Conservation (phyloP, 164 flowering plant genomes). For the Magnolia sinica region DNA sequence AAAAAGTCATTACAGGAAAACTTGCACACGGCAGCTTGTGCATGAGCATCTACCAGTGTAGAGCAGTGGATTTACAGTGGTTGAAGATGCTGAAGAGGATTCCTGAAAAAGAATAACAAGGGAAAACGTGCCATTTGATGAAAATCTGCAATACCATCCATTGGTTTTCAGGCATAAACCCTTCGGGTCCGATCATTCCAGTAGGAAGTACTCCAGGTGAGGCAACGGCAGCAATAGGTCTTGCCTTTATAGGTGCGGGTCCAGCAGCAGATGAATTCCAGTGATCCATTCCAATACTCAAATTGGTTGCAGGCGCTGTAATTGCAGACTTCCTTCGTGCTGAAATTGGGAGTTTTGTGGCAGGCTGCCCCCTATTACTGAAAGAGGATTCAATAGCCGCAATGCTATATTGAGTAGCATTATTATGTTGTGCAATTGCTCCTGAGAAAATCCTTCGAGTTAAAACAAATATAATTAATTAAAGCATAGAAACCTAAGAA, state of each 20-base stretch:
- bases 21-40: no score
- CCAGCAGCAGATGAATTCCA: conserved; percentile 58
- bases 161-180: conserved; percentile 55
- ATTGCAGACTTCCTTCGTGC: conserved; percentile 64
- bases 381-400: conserved; percentile 22
- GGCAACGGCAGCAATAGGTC: conserved; percentile 45
- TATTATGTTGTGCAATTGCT: conserved; percentile 53
- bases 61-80: no score
- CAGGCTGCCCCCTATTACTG: conserved; percentile 13
- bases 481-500: not conserved
- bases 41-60: no score
- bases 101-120: not conserved
- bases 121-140: no score
- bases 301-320: conserved; percentile 60
- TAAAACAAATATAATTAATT: not conserved
- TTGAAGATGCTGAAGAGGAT: no score
- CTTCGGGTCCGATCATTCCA: conserved; percentile 30
- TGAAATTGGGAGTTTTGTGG: conserved; percentile 34
- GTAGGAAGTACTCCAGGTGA: conserved; percentile 38
- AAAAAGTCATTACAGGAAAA: no score
- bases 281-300: conserved; percentile 81
- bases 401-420: conserved; percentile 11
- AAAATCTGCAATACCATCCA: conserved; percentile 13
- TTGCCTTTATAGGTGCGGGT: conserved; percentile 44
- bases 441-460: conserved; percentile 26